Percentiles rank a stretch among this genome's conserved stretches.
Evolutionary conservation across 2,329 filamentous ascomycete species (phyloP).

Genomic region (Penicillium aurantiogriseum): DNA sequence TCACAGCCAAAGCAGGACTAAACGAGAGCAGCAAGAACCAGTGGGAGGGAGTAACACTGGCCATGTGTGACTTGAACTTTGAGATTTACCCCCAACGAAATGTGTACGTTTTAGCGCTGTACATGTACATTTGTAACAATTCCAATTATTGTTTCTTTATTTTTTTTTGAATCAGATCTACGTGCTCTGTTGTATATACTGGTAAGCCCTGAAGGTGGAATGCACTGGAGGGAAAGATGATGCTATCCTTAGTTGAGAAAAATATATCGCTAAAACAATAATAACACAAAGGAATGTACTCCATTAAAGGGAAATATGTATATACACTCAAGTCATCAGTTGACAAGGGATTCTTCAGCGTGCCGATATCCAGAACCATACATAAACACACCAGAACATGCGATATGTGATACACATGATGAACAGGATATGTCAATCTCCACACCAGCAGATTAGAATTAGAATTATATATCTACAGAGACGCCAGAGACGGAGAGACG

Average conservation of each 20-base stretch:
- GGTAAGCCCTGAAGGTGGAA: not conserved
- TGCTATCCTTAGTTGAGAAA: no score
- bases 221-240: not conserved
- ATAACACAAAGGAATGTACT: conserved; percentile 29
- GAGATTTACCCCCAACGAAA: not conserved
- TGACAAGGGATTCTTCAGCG: conserved; percentile 5
- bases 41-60: not conserved
- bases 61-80: not conserved
- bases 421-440: conserved; percentile 6
- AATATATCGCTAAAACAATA: not conserved
- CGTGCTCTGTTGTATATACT: not conserved
- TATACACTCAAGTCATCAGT: conserved; percentile 8
- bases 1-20: conserved; percentile 3
- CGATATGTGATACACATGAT: conserved; percentile 13
- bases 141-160: not conserved
- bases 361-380: not conserved
- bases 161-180: no score
- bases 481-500: conserved; percentile 14
- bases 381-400: not conserved
- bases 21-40: not conserved
- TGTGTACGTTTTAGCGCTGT: not conserved
- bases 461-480: conserved; percentile 37
- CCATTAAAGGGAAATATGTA: conserved; percentile 26
- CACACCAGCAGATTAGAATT: conserved; percentile 30
- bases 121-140: not conserved